Evolutionary conservation across 257 asterid genomes (phyloP).

Genomic region (Fraxinus pennsylvanica): DNA sequence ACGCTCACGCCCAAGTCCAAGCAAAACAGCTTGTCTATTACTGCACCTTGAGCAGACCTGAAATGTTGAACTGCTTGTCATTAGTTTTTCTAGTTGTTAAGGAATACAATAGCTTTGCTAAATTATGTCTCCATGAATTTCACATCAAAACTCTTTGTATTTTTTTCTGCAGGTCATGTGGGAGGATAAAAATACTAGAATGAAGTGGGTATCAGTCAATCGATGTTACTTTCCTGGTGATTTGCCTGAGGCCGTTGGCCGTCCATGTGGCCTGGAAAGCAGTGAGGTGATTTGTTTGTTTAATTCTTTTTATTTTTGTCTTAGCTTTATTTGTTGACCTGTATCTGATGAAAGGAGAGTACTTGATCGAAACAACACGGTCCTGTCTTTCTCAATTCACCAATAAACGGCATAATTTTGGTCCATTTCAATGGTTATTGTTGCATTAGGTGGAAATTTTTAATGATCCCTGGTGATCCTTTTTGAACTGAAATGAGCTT

Average conservation of each 20-base stretch:
- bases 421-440: neutral
- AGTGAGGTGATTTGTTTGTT: constrained; percentile 60
- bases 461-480: neutral
- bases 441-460: neutral
- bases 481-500: neutral
- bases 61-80: constrained; percentile 1
- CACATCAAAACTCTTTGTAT: constrained; percentile 23
- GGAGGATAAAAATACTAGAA: constrained; percentile 69
- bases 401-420: neutral
- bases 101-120: constrained; percentile 19
- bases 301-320: neutral
- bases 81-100: neutral
- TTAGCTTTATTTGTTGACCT: neutral
- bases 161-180: constrained; percentile 71
- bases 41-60: constrained; percentile 8
- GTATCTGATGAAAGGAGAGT: neutral
- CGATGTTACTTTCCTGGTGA: constrained; percentile 88
- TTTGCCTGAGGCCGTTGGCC: constrained; percentile 89
- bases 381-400: neutral
- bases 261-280: constrained; percentile 85
- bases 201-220: constrained; percentile 72
- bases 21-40: neutral
- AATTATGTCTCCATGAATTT: constrained; percentile 21
- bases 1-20: neutral
- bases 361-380: neutral